Conservation (phyloP, 2,329 filamentous ascomycete genomes). For the Alternaria angustiovoidea region DNA sequence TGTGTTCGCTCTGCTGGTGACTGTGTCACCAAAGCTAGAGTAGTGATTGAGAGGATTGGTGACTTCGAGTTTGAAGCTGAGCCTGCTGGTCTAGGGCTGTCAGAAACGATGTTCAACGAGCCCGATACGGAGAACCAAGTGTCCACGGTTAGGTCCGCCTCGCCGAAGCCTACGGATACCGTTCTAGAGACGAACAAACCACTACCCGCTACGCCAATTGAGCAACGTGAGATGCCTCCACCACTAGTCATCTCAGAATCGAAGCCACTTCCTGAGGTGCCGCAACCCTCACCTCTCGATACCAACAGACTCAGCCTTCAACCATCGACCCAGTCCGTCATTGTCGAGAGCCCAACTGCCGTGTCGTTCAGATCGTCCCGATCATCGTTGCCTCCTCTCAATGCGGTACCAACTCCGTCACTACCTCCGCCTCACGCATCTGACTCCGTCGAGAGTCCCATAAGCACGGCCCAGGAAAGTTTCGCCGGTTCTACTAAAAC, state of each 20-base stretch:
- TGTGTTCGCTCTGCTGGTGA: conserved; percentile 92
- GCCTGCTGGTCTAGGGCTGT: conserved; percentile 53
- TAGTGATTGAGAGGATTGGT: conserved; percentile 85
- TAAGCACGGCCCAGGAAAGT: conserved; percentile 41
- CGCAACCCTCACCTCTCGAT: conserved; percentile 53
- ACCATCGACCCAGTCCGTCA: conserved; percentile 27
- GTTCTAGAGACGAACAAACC: conserved; percentile 47
- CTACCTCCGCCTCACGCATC: conserved; percentile 37
- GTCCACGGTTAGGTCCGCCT: conserved; percentile 18
- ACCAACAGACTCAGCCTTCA: conserved; percentile 33
- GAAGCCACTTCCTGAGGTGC: conserved; percentile 74
- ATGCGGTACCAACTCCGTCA: conserved; percentile 38
- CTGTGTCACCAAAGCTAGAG: conserved; percentile 85
- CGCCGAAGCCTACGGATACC: conserved; percentile 23
- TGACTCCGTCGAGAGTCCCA: conserved; percentile 47
- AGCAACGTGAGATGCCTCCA: conserved; percentile 51
- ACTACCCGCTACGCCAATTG: conserved; percentile 47
- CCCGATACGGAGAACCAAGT: conserved; percentile 24
- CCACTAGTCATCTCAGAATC: conserved; percentile 62
- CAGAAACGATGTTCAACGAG: conserved; percentile 47
- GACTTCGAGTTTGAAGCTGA: conserved; percentile 78
- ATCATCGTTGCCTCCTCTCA: conserved; percentile 55
- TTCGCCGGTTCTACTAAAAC: conserved; percentile 38
- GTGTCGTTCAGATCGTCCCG: conserved; percentile 58
- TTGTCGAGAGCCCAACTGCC: conserved; percentile 44